A percentile compares a stretch with the other conserved stretches of the same genome.
Evolutionary conservation across 2,329 filamentous ascomycete genomes (phyloP).

Genomic region (Colletotrichum sp.): DNA sequence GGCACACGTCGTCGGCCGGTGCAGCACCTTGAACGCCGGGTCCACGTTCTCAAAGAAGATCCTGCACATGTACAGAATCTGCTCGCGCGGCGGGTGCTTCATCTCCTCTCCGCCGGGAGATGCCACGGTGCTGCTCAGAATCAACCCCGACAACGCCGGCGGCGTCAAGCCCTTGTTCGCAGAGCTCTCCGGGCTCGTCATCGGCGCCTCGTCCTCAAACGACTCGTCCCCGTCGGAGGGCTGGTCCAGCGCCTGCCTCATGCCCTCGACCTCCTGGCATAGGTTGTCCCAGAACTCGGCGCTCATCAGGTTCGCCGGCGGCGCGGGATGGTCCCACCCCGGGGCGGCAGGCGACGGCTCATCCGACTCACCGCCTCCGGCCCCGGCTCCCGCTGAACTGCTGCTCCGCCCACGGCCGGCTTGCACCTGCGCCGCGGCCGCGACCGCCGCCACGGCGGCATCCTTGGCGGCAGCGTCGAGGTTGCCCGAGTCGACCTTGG

Average conservation of each 20-base stretch:
- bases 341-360: neutral
- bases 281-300: conserved; percentile 49
- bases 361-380: neutral
- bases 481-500: conserved; percentile 39
- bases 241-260: conserved; percentile 47
- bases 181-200: conserved; percentile 33
- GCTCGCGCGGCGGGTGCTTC: conserved; percentile 40
- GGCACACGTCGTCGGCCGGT: conserved; percentile 41
- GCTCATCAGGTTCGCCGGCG: conserved; percentile 42
- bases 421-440: neutral
- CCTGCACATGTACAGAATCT: conserved; percentile 39
- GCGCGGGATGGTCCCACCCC: conserved; percentile 19
- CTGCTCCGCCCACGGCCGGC: conserved; percentile 14
- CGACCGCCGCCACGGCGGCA: neutral
- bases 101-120: neutral
- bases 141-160: conserved; percentile 29
- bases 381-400: conserved; percentile 20
- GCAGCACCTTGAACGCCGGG: conserved; percentile 47
- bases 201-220: conserved; percentile 31
- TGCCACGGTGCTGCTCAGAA: conserved; percentile 8
- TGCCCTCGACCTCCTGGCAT: conserved; percentile 48
- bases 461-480: neutral
- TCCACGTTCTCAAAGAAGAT: conserved; percentile 46
- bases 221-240: conserved; percentile 43
- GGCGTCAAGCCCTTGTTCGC: conserved; percentile 22